Evolutionary conservation across 768 basidiomycete species (phyloP).

Genomic region (Mycena capillaripes): DNA sequence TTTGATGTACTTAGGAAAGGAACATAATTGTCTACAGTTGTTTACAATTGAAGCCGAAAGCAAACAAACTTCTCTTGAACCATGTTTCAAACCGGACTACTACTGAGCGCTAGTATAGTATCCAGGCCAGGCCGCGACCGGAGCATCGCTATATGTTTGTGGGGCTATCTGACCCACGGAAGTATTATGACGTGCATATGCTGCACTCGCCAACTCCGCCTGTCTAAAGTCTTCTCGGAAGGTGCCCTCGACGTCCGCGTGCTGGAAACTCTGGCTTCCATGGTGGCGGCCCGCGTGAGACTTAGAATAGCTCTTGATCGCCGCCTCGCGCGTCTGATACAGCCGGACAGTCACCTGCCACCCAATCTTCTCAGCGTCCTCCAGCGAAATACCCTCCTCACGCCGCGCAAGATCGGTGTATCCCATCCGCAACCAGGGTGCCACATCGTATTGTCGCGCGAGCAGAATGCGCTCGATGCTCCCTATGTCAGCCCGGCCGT

Average conservation of each 20-base stretch:
- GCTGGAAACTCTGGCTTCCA: not conserved
- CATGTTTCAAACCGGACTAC: too few relatives aligned
- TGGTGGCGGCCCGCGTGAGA: not conserved
- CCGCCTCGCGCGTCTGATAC: conserved; percentile 24
- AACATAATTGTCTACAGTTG: too few relatives aligned
- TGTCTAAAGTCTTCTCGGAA: conserved; percentile 26
- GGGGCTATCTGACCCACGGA: not conserved
- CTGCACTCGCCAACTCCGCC: conserved; percentile 18
- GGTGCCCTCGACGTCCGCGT: conserved; percentile 2
- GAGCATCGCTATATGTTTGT: too few relatives aligned
- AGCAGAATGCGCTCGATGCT: conserved; percentile 47
- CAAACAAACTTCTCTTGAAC: too few relatives aligned
- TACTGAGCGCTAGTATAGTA: too few relatives aligned
- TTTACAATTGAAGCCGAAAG: too few relatives aligned
- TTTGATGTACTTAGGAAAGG: too few relatives aligned
- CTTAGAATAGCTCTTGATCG: conserved; percentile 8
- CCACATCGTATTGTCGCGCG: conserved; percentile 47
- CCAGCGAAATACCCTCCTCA: conserved; percentile 37
- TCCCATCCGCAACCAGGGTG: conserved; percentile 49
- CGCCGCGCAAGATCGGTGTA: conserved; percentile 43
- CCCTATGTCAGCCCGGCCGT: conserved; percentile 20
- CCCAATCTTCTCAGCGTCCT: conserved; percentile 34
- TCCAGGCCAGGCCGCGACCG: too few relatives aligned
- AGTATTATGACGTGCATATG: conserved; percentile 3
- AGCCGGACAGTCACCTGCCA: conserved; percentile 24